Percentiles rank a stretch among this genome's conserved stretches.
These are phyloP conservation scores for Cicer cuneatum DNA, from an alignment of 306 rosid genomes.

Conservation along the genomic window DNA sequence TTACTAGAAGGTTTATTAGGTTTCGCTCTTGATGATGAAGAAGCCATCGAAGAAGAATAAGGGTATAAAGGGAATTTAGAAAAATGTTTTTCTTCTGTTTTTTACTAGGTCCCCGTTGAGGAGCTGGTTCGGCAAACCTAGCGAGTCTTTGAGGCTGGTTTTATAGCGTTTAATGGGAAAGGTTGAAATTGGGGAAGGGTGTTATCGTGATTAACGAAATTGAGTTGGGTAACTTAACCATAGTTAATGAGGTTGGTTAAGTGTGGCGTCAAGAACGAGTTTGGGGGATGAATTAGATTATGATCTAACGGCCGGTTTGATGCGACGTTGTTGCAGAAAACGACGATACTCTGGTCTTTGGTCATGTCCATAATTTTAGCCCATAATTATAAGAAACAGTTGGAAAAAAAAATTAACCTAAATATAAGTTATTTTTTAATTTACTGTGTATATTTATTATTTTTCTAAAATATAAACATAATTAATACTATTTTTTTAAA, in stretches of 20 bases:
- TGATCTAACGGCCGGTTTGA: conserved; percentile 64
- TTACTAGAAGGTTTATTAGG: conserved; percentile 73
- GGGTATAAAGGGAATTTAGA: not conserved
- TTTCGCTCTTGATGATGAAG: conserved; percentile 63
- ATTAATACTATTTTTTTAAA: too few relatives aligned
- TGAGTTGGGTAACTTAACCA: conserved; percentile 46
- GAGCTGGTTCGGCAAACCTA: conserved; percentile 87
- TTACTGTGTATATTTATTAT: too few relatives aligned
- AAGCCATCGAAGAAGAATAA: conserved; percentile 48
- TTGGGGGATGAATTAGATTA: conserved; percentile 44
- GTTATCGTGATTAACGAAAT: not conserved
- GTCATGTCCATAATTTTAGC: too few relatives aligned
- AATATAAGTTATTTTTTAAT: too few relatives aligned
- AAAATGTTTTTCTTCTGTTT: not conserved
- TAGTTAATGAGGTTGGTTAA: conserved; percentile 39
- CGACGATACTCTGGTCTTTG: conserved; percentile 41
- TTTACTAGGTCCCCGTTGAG: conserved; percentile 51
- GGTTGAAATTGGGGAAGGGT: conserved; percentile 28
- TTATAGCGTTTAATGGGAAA: conserved; percentile 50
- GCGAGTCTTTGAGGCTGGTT: conserved; percentile 61
- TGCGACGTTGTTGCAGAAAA: conserved; percentile 23
- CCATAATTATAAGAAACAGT: too few relatives aligned
- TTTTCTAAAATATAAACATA: too few relatives aligned
- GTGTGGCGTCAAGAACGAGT: not conserved
- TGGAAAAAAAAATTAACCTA: too few relatives aligned